Conservation (phyloP, 2,329 filamentous ascomycete species). For the Fusarium tanahbumbuense region DNA sequence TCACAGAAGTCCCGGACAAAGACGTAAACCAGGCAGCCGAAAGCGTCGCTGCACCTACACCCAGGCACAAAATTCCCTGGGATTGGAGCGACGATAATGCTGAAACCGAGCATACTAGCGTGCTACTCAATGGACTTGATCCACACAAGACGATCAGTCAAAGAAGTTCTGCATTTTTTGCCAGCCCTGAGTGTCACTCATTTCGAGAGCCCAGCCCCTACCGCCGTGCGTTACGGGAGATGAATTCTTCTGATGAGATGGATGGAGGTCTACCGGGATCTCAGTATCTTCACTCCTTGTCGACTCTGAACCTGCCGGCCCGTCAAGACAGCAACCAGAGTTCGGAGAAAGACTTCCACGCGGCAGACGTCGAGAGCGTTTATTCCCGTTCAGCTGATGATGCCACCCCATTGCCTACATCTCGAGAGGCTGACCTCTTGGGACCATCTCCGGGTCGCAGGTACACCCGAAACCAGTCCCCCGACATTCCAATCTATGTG, state of each 20-base stretch:
- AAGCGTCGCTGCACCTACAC: neutral
- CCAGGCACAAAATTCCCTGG: neutral
- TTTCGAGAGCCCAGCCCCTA: constrained; percentile 68
- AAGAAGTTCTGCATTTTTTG: constrained; percentile 63
- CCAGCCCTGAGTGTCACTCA: constrained; percentile 62
- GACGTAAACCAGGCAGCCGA: neutral
- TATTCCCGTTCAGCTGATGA: constrained; percentile 56
- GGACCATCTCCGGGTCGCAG: neutral
- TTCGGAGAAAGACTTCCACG: constrained; percentile 54
- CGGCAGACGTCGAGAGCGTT: constrained; percentile 60
- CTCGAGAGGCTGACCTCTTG: neutral
- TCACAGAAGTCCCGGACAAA: constrained; percentile 8
- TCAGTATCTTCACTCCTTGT: constrained; percentile 56
- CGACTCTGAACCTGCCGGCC: constrained; percentile 54
- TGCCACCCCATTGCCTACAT: constrained; percentile 9
- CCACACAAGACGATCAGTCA: constrained; percentile 51
- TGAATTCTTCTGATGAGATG: constrained; percentile 48
- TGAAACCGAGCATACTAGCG: neutral
- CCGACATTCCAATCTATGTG: constrained; percentile 23
- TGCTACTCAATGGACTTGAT: constrained; percentile 22
- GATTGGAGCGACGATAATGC: neutral
- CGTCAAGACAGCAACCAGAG: constrained; percentile 55
- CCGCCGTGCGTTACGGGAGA: constrained; percentile 61
- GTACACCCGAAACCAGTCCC: constrained; percentile 19
- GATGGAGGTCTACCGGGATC: constrained; percentile 46